Evolutionary conservation across 2,329 filamentous ascomycete genomes (phyloP), one percentile per base, ranked within the genome.

Genomic region (Cladophialophora immunda): DNA sequence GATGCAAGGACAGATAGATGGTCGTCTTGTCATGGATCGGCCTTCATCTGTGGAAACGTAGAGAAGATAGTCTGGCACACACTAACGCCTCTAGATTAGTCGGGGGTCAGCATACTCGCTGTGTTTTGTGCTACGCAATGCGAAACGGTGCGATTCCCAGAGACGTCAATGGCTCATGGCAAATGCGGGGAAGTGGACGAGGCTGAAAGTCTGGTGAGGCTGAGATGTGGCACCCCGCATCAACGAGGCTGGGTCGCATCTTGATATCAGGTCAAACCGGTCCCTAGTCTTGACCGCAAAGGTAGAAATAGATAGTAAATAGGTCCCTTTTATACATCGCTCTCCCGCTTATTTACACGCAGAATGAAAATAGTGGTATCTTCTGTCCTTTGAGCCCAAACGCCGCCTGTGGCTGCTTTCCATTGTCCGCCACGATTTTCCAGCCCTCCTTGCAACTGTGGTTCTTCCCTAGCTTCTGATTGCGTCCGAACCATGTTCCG

Each of bases 161-260:
- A 50, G 45, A 50, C 13, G 19, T 27, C 22, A 53, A 11, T 3
- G 13, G 36, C 17, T 45, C 27, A 53, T 34, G 58, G 50, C 38
- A 45, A 53, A 15, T 60, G 58, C 29, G 58, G 58, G 58, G 58
- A 61, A 45, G 15, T 30, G 22, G 17, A 19, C 29, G n/a, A 34
- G 2, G 52, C 25, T 55, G 52, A 30, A 11, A 9, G 32, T 5
- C 6, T 17, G n/a, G 27, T 19, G 22, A 34, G 34, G n/a, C 15
- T 57, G 29, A 57, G n/a, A 19, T 32, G 17, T 57, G 27, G 5
- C 30, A 34, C 32, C 55, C 17, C 19, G 17, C 17, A 58, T 25
- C 25, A 22, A 9, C 36, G 15, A 27, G 8, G 56, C 36, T 41
- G 36, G 27, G n/a, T 4, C 17, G 15, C 11, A 9, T 45, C 38